Conservation (phyloP, 2,329 filamentous ascomycete species). For the Cladophialophora exuberans region DNA sequence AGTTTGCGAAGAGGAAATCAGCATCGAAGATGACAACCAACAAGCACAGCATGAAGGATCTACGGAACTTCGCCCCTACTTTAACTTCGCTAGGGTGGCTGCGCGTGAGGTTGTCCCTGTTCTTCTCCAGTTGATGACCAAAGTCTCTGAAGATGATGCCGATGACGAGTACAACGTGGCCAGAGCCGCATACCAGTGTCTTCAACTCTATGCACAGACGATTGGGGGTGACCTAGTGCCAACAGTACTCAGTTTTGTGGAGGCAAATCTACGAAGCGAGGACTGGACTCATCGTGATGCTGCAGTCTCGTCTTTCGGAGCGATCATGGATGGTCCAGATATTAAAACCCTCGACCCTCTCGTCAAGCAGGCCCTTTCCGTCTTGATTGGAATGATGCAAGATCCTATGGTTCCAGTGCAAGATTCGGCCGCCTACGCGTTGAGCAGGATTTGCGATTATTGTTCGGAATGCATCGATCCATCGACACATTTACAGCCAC, state of each 20-base stretch:
- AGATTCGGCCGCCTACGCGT: conserved; percentile 93
- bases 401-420: conserved; percentile 87
- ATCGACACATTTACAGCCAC: conserved; percentile 74
- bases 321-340: conserved; percentile 98
- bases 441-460: conserved; percentile 93
- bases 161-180: conserved; percentile 98
- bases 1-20: conserved; percentile 98
- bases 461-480: conserved; percentile 92
- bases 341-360: conserved; percentile 89
- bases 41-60: conserved; percentile 72
- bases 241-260: conserved; percentile 87
- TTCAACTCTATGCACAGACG: conserved; percentile 93
- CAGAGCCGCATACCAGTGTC: conserved; percentile 91
- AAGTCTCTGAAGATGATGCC: conserved; percentile 94
- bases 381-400: conserved; percentile 90
- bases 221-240: conserved; percentile 82
- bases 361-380: conserved; percentile 90
- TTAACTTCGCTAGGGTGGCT: conserved; percentile 92
- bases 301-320: conserved; percentile 94
- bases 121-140: conserved; percentile 82
- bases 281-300: conserved; percentile 97
- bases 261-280: conserved; percentile 83
- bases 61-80: conserved; percentile 86
- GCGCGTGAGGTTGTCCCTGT: conserved; percentile 94
- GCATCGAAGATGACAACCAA: conserved; percentile 95